These are phyloP conservation scores for Penicillium sclerotigenum DNA, from an alignment of 2,329 filamentous ascomycete genomes.

Conservation along the genomic window DNA sequence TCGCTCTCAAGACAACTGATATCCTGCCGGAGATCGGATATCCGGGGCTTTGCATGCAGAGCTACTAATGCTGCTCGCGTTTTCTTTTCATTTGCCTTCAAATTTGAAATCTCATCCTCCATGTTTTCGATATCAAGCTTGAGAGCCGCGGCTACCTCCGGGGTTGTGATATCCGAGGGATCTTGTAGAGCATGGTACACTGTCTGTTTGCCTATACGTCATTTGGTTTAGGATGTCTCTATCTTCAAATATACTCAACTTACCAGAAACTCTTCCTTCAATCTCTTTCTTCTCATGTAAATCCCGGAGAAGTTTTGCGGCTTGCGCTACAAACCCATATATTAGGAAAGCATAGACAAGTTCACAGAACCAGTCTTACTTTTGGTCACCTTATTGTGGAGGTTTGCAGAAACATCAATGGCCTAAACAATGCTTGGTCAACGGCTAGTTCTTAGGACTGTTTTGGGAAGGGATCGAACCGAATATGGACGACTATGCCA, in stretches of 20 bases:
- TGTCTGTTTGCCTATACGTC: slow-evolving; percentile 55
- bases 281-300: slow-evolving; percentile 60
- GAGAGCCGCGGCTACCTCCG: slow-evolving; percentile 50
- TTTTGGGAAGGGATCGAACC: slow-evolving; percentile 30
- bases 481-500: slow-evolving; percentile 52
- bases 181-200: slow-evolving; percentile 60
- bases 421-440: slow-evolving; percentile 34
- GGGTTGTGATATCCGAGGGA: slow-evolving; percentile 47
- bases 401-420: slow-evolving; percentile 58
- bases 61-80: slow-evolving; percentile 48
- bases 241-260: slow-evolving; percentile 7
- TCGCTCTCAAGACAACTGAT: slow-evolving; percentile 47
- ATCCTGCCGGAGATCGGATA: slow-evolving; percentile 47
- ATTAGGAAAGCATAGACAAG: background rate
- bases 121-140: slow-evolving; percentile 50
- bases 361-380: slow-evolving; percentile 32
- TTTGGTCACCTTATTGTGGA: slow-evolving; percentile 61
- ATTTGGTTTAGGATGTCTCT: background rate
- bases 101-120: slow-evolving; percentile 42
- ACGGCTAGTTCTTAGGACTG: background rate
- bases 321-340: slow-evolving; percentile 44
- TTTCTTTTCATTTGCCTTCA: slow-evolving; percentile 49
- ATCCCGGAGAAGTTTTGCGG: slow-evolving; percentile 61
- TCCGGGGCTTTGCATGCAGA: slow-evolving; percentile 50
- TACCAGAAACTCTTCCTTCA: slow-evolving; percentile 55